These are phyloP conservation scores for Chlorokybus atmophyticus DNA, from an alignment of 139 green algal genomes.

Conservation along the genomic window DNA sequence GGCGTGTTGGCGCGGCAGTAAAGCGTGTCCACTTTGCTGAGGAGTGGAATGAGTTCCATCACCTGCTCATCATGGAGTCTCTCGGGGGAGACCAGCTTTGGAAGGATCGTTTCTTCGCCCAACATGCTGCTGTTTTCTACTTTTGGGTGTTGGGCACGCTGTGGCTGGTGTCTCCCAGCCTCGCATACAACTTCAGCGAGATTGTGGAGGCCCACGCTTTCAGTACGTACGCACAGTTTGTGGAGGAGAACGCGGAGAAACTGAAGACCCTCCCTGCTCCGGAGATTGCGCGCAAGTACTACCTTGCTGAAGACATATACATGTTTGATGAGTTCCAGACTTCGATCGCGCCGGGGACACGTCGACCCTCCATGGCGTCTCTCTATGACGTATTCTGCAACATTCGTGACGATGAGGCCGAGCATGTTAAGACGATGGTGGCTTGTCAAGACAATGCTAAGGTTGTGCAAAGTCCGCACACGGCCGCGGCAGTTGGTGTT, in stretches of 20 bases:
- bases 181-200: constrained; percentile 89
- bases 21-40: constrained; percentile 38
- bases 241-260: constrained; percentile 51
- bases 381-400: constrained; percentile 39
- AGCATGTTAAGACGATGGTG: constrained; percentile 88
- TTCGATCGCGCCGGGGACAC: constrained; percentile 3
- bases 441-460: constrained; percentile 68
- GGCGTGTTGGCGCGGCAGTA: constrained; percentile 21
- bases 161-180: constrained; percentile 56
- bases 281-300: constrained; percentile 78
- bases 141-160: constrained; percentile 37
- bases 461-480: no score
- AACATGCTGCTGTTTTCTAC: constrained; percentile 27
- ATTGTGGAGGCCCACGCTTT: constrained; percentile 61
- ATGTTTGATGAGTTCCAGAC: constrained; percentile 48
- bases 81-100: constrained; percentile 83
- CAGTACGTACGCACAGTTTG: constrained; percentile 76
- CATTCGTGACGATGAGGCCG: constrained; percentile 66
- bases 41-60: constrained; percentile 30
- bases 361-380: constrained; percentile 21
- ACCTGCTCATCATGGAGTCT: constrained; percentile 87
- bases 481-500: no score
- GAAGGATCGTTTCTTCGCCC: constrained; percentile 49
- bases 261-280: constrained; percentile 71
- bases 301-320: constrained; percentile 70